These are phyloP conservation scores for Tolypocladium nubicola DNA, from an alignment of 2,329 filamentous ascomycete species.

Conservation along the genomic window DNA sequence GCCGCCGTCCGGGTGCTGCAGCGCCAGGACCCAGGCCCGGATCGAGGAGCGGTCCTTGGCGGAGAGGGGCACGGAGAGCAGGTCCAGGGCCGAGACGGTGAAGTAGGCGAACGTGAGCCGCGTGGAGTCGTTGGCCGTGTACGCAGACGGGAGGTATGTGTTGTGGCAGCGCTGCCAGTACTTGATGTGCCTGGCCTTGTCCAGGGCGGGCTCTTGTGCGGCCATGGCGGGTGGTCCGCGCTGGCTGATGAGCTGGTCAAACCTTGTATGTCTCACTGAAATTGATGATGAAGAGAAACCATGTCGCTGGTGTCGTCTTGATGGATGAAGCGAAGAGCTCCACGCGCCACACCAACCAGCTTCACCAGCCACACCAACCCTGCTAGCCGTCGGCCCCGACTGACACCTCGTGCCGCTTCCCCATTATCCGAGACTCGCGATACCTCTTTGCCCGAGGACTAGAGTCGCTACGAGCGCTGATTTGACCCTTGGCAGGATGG, in stretches of 20 bases:
- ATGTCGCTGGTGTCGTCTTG: too few relatives aligned
- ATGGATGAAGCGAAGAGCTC: neutral
- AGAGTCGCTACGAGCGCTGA: too few relatives aligned
- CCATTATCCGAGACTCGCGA: too few relatives aligned
- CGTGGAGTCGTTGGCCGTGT: slow-evolving; percentile 82
- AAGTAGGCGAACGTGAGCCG: slow-evolving; percentile 87
- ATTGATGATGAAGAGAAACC: neutral
- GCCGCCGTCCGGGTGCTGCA: slow-evolving; percentile 77
- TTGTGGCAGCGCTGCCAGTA: slow-evolving; percentile 90
- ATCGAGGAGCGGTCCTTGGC: slow-evolving; percentile 31
- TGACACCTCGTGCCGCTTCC: too few relatives aligned
- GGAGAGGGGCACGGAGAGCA: slow-evolving; percentile 56
- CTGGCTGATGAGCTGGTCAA: too few relatives aligned
- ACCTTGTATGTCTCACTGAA: too few relatives aligned
- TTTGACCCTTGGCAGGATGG: too few relatives aligned
- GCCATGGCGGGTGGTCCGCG: neutral
- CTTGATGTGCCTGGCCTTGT: slow-evolving; percentile 63
- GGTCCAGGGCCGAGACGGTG: slow-evolving; percentile 72
- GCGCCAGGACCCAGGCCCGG: slow-evolving; percentile 72
- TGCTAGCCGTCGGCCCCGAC: neutral
- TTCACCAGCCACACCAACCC: neutral
- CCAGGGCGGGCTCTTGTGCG: slow-evolving; percentile 23
- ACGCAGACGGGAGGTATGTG: slow-evolving; percentile 67
- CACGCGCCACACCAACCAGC: neutral
- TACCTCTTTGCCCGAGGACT: too few relatives aligned